These are phyloP conservation scores for Gossypium herbaceum DNA, from an alignment of 345 rosid genomes.

Conservation along the genomic window DNA sequence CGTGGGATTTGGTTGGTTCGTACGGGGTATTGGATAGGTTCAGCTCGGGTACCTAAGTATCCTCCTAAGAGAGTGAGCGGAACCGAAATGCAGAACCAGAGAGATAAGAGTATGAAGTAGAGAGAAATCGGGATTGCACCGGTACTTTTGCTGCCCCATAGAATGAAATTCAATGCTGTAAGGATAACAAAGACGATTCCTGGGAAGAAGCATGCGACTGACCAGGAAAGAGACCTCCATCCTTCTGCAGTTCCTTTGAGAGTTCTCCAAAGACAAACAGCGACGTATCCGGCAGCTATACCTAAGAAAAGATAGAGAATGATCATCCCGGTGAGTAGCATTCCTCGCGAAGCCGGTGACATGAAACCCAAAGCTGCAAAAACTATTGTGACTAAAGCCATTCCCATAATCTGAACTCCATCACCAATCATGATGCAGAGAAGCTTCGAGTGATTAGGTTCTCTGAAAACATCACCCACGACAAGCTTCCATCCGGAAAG, in stretches of 20 bases:
- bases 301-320: conserved; percentile 73
- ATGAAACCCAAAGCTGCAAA: conserved; percentile 79
- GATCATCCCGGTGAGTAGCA: conserved; percentile 81
- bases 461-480: conserved; percentile 83
- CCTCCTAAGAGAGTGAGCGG: conserved; percentile 79
- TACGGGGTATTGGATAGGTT: conserved; percentile 58
- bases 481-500: conserved; percentile 84
- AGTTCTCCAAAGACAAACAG: conserved; percentile 72
- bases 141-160: conserved; percentile 72
- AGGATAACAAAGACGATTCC: conserved; percentile 72
- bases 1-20: conserved; percentile 78
- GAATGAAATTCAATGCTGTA: conserved; percentile 61
- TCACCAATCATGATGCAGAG: conserved; percentile 78
- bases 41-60: conserved; percentile 60
- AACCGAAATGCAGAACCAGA: conserved; percentile 83
- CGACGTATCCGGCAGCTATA: conserved; percentile 62
- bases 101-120: conserved; percentile 55
- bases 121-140: conserved; percentile 74
- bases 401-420: conserved; percentile 72
- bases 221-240: conserved; percentile 74
- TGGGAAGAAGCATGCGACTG: conserved; percentile 71
- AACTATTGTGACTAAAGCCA: conserved; percentile 50
- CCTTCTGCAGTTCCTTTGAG: conserved; percentile 72
- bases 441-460: conserved; percentile 63
- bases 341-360: conserved; percentile 89